Evolutionary conservation across 139 green algal species (phyloP), one percentile per base, ranked within the genome.

Genomic region (Chlorella sp.): DNA sequence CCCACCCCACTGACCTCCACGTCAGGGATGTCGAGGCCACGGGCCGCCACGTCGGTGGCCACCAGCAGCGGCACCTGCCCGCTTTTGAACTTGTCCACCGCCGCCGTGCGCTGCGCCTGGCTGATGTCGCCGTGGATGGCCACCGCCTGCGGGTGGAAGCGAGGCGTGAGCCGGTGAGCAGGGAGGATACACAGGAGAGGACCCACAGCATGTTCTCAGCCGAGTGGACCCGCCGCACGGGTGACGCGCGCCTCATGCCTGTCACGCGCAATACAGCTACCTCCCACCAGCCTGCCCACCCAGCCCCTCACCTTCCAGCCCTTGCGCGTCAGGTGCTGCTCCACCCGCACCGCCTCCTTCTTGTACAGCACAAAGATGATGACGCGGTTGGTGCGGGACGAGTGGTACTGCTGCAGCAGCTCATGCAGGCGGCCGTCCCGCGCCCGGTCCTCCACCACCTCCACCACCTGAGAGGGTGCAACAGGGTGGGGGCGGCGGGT

Each of bases 331-430:
- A 99, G 90, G 76, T 94, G 82, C 44, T 87, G 32, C 90, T 98
- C 95, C 69, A 99, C 91, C 0, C 95, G 89, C 48, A 89, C 88
- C 40, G 96, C 96, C 89, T 99, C 96, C 90, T 98, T 99, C 87
- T 99, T 99, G 92, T 99, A 99, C 62, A 99, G 90, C 82, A 98
- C 96, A 86, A 99, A 99, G n/a, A 99, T 92, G 76, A 99, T 94
- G 43, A 97, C 86, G 72, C 94, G 90, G 83, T 98, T 96, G 83
- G 91, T 96, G 87, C 94, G 92, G 28, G 65, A 91, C 64, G 67
- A 85, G 70, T 98, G 95, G 91, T 98, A 90, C 90, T 97, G 84
- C 30, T 86, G 36, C 77, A 98, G 89, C 84, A 99, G 90, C 69
- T 92, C 84, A 58, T 95, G 81, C 85, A 99, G 90, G 24, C 92